phyloP scores from a whole-genome alignment of 169 alveolate species.

The Babesia ovis region DNA sequence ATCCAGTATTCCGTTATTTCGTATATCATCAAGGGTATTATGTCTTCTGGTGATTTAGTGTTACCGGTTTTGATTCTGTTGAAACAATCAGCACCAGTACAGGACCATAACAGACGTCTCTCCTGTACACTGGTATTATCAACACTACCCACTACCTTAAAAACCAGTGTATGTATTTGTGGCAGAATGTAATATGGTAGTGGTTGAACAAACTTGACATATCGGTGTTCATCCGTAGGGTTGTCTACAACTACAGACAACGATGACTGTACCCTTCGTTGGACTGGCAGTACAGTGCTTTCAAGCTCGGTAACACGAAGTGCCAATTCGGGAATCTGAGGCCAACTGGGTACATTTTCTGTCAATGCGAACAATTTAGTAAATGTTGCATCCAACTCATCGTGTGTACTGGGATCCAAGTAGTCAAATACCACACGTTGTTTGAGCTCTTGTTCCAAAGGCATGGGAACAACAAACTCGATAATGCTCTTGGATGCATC shows the following conservation, averaged over 20 bases:
- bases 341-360: not conserved
- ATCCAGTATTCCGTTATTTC: slow-evolving; percentile 36
- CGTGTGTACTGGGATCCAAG: not conserved
- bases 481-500: slow-evolving; percentile 19
- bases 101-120: not conserved
- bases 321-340: slow-evolving; percentile 2
- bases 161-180: not conserved
- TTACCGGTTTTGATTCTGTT: not conserved
- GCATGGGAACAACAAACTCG: slow-evolving; percentile 17
- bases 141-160: not conserved
- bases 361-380: not conserved
- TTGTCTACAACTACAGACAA: slow-evolving; percentile 31
- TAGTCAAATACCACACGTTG: slow-evolving; percentile 6
- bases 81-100: slow-evolving; percentile 6
- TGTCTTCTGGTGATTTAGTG: not conserved
- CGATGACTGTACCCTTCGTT: slow-evolving; percentile 53
- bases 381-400: not conserved
- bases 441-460: not conserved
- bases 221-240: not conserved
- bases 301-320: slow-evolving; percentile 57
- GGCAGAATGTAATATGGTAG: slow-evolving; percentile 54
- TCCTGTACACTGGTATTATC: not conserved
- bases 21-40: slow-evolving; percentile 13
- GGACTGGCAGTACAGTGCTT: slow-evolving; percentile 31
- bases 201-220: slow-evolving; percentile 44